Percentiles rank a stretch among this genome's conserved stretches.
Evolutionary conservation across 257 asterid genomes (phyloP).

Genomic region (Solanum paucissectum): DNA sequence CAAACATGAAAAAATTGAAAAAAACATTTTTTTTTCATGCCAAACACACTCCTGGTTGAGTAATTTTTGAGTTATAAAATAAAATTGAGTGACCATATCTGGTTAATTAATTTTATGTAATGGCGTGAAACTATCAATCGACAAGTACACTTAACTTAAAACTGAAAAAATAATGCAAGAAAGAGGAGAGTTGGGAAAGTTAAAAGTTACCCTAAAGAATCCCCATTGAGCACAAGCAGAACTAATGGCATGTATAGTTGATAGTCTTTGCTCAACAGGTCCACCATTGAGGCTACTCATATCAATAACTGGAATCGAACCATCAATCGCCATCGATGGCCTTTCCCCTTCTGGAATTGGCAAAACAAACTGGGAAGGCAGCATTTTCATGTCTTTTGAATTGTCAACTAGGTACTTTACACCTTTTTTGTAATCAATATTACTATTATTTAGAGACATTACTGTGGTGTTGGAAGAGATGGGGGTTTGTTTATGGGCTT

Average conservation of each 20-base stretch:
- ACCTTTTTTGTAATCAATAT: not conserved
- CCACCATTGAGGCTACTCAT: not conserved
- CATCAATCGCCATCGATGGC: not conserved
- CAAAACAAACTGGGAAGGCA: not conserved
- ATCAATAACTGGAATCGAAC: not conserved
- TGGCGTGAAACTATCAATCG: too few relatives aligned
- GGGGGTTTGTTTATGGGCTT: too few relatives aligned
- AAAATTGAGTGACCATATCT: too few relatives aligned
- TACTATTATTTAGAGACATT: too few relatives aligned
- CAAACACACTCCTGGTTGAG: too few relatives aligned
- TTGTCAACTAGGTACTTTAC: not conserved
- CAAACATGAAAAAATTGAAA: too few relatives aligned
- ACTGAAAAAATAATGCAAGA: too few relatives aligned
- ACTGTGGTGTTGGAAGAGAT: too few relatives aligned
- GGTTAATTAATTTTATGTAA: too few relatives aligned
- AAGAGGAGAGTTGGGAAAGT: not conserved
- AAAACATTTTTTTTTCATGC: too few relatives aligned
- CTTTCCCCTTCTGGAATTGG: not conserved
- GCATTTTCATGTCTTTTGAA: not conserved
- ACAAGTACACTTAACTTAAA: not conserved
- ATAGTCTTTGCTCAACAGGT: not conserved
- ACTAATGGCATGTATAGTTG: not conserved
- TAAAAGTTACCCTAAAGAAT: not conserved
- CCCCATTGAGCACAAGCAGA: not conserved
- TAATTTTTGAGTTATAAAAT: too few relatives aligned